phyloP scores from a whole-genome alignment of 1,284 basidiomycete species.

The Fomitopsis pinicola region DNA sequence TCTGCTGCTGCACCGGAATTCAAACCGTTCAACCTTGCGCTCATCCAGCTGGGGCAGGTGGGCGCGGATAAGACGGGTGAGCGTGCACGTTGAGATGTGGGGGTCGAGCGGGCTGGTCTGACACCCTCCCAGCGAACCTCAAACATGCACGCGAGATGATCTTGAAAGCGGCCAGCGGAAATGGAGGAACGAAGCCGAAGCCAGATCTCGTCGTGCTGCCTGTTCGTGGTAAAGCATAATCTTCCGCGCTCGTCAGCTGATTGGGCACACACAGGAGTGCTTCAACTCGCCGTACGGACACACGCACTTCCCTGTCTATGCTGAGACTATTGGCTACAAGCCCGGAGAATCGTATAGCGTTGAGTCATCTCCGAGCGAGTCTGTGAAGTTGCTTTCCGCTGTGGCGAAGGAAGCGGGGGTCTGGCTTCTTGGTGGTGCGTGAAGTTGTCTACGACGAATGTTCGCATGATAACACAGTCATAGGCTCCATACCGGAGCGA shows the following conservation, averaged over 20 bases:
- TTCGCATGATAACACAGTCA: background rate
- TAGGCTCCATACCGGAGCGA: conserved; percentile 88
- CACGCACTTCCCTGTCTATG: conserved; percentile 78
- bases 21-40: conserved; percentile 77
- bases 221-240: conserved; percentile 38
- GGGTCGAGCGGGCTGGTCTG: background rate
- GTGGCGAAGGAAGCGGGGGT: conserved; percentile 78
- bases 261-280: conserved; percentile 64
- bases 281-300: conserved; percentile 98
- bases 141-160: conserved; percentile 80
- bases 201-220: conserved; percentile 88
- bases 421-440: conserved; percentile 89
- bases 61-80: conserved; percentile 56
- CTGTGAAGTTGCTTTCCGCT: conserved; percentile 77
- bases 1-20: conserved; percentile 37
- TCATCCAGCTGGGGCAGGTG: conserved; percentile 81
- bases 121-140: conserved; percentile 49
- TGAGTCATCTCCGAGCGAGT: conserved; percentile 64
- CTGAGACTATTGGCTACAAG: conserved; percentile 71
- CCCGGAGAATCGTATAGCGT: conserved; percentile 56
- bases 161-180: conserved; percentile 55
- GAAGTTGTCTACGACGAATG: background rate
- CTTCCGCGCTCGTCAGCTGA: background rate
- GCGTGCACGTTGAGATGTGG: background rate
- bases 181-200: conserved; percentile 38